Evolutionary conservation across 768 basidiomycete genomes (phyloP).

Genomic region (Imleria badia): DNA sequence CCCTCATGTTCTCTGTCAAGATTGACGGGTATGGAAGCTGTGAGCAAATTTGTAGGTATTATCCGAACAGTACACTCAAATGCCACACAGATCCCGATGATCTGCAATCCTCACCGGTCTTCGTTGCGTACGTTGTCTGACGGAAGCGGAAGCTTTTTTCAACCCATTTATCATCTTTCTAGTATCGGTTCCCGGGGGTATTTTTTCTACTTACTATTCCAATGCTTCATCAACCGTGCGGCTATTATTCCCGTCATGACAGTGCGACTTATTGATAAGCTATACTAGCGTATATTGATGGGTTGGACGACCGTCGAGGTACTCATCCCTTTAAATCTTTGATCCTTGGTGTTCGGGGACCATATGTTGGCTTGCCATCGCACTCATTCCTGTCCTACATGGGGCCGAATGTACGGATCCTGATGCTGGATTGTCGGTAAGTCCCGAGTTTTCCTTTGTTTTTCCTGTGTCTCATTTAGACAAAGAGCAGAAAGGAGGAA

Average conservation of each 20-base stretch:
- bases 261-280: background rate
- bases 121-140: slow-evolving; percentile 52
- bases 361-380: slow-evolving; percentile 75
- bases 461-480: slow-evolving; percentile 3
- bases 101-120: slow-evolving; percentile 69
- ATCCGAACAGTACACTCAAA: background rate
- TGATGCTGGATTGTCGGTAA: slow-evolving; percentile 82
- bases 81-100: slow-evolving; percentile 70
- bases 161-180: background rate
- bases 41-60: slow-evolving; percentile 36
- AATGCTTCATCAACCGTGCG: slow-evolving; percentile 83
- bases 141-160: background rate
- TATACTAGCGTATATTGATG: slow-evolving; percentile 51
- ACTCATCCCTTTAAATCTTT: slow-evolving; percentile 67
- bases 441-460: slow-evolving; percentile 16
- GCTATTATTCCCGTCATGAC: background rate
- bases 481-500: slow-evolving; percentile 81
- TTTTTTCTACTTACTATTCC: slow-evolving; percentile 93
- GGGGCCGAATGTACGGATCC: slow-evolving; percentile 72
- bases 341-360: slow-evolving; percentile 73
- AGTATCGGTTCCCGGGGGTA: slow-evolving; percentile 85
- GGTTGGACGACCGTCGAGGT: slow-evolving; percentile 57
- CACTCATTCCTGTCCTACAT: slow-evolving; percentile 82
- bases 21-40: slow-evolving; percentile 86
- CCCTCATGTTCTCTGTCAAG: slow-evolving; percentile 32